Conservation (phyloP, 768 basidiomycete genomes). For the Hortiboletus campestris region DNA sequence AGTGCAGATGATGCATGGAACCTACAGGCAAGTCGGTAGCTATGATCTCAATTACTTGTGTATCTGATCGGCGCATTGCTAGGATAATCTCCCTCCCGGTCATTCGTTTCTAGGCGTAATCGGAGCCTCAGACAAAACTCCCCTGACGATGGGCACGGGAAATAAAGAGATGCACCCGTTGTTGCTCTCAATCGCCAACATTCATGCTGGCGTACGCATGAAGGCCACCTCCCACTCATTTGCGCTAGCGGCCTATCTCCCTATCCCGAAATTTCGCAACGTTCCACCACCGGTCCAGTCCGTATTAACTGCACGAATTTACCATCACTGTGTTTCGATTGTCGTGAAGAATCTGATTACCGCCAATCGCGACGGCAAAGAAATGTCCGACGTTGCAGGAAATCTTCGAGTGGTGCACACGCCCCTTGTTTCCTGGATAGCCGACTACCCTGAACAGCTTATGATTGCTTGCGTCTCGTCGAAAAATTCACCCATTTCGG, state of each 20-base stretch:
- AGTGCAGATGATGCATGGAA: background rate
- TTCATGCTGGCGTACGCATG: constrained; percentile 27
- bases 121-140: background rate
- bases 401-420: no score
- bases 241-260: constrained; percentile 29
- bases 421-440: no score
- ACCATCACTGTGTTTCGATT: no score
- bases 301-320: no score
- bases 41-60: no score
- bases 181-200: constrained; percentile 33
- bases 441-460: no score
- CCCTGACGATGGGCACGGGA: background rate
- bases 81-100: background rate
- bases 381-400: no score
- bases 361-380: no score
- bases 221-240: constrained; percentile 34
- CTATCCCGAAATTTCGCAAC: constrained; percentile 30
- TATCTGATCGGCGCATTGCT: background rate
- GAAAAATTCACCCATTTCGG: no score
- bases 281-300: background rate
- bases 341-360: no score
- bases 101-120: background rate
- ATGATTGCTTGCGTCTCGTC: no score
- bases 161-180: constrained; percentile 31
- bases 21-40: background rate